Conservation (phyloP, 371 early-diverging fungal species). For the Massospora cicadina region DNA sequence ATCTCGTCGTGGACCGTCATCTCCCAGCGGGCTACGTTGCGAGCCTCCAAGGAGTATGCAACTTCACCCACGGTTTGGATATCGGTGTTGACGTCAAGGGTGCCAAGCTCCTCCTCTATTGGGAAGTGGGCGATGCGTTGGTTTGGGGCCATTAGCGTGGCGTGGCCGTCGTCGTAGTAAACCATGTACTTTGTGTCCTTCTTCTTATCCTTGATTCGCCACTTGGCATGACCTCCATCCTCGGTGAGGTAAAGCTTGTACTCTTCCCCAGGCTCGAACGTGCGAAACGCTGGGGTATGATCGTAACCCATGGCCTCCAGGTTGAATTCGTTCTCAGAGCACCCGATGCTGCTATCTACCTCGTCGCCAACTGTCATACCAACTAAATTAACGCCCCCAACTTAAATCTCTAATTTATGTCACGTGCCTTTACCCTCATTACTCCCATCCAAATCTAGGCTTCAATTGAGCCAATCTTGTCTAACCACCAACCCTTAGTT, state of each 20-base stretch:
- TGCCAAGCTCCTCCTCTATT: neutral
- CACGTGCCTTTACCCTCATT: too few species aligned
- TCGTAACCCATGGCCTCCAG: neutral
- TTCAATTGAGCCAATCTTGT: too few species aligned
- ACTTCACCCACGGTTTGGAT: neutral
- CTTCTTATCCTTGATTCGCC: neutral
- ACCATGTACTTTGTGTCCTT: neutral
- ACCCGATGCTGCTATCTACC: neutral
- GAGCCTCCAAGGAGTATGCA: neutral
- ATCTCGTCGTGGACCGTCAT: neutral
- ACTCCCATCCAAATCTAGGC: too few species aligned
- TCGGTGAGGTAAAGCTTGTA: neutral
- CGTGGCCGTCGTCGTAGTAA: neutral
- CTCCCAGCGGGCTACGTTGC: neutral
- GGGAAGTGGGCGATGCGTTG: neutral
- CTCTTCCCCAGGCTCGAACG: neutral
- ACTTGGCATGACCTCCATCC: neutral
- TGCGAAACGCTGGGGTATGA: neutral
- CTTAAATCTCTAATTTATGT: too few species aligned
- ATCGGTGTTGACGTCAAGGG: neutral
- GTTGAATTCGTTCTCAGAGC: neutral
- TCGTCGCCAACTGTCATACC: neutral
- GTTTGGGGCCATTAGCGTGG: neutral
- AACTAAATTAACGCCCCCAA: too few species aligned
- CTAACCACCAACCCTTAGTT: too few species aligned